phyloP scores from a whole-genome alignment of 208 protist species.

The Acanthamoeba healyi region DNA sequence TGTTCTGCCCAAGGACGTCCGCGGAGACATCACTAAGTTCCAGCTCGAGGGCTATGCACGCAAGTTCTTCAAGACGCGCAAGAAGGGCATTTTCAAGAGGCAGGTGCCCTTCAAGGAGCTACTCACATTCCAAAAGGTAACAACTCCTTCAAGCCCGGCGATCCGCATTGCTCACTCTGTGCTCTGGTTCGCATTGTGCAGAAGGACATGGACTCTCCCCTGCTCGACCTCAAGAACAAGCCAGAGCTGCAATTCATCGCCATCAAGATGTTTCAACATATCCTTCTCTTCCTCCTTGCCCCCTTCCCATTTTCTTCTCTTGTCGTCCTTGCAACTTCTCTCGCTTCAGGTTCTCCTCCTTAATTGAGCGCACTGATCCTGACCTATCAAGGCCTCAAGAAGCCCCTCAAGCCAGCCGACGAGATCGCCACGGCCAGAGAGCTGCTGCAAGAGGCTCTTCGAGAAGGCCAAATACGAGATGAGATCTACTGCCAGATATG shows the following conservation, averaged over 20 bases:
- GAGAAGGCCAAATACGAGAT: background rate
- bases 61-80: constrained; percentile 20
- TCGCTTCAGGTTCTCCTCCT: background rate
- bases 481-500: constrained; percentile 47
- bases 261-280: constrained; percentile 1
- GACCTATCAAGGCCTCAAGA: constrained; percentile 42
- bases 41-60: constrained; percentile 57
- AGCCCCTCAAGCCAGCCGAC: background rate
- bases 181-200: background rate
- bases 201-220: background rate
- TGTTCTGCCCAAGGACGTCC: too few species aligned
- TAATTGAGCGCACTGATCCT: constrained; percentile 28
- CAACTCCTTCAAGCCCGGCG: background rate
- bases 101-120: background rate
- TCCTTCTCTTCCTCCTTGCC: too few species aligned
- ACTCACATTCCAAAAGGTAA: background rate
- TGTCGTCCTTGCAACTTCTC: background rate
- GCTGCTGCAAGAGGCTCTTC: background rate
- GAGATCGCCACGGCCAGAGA: background rate
- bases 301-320: background rate
- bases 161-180: background rate
- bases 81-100: constrained; percentile 70
- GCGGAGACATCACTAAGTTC: constrained; percentile 41
- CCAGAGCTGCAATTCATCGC: background rate
- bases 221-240: constrained; percentile 21